Evolutionary conservation across 2,329 filamentous ascomycete genomes (phyloP), one percentile per base, ranked within the genome.

Genomic region (Botrytis galanthina): DNA sequence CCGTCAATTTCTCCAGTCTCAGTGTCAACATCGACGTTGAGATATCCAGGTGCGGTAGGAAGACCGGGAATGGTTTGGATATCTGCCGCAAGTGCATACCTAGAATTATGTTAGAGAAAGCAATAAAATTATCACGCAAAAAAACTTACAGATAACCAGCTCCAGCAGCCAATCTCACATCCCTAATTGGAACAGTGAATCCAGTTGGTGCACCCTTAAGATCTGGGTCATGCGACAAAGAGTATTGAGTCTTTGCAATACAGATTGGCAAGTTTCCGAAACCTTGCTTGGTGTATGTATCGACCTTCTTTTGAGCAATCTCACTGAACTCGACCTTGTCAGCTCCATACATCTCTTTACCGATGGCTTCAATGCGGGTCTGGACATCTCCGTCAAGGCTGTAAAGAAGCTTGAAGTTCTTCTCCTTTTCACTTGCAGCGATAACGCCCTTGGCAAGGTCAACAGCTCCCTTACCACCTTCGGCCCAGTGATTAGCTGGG

Each of bases 241-340:
- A 97, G 86, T 99, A 99, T 83, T 99, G 96, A 22, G 96, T 99
- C 90, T 99, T 99, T 75, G 96, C 96, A 77, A 98, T 89, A 83
- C 96, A 99, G 81, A 98, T 97, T 51, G 96, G 96, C 77, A 99
- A 86, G 83, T 97, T 94, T 35, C 92, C 92, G 80, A 95, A 97
- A 63, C 96, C 96, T 83, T 98, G 96, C 81, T 90, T 90, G 46
- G 93, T 95, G 84, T 98, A 99, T 12, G 91, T 95, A 81, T 98
- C 95, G 77, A 98, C 92, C 89, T 99, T 98, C 85, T 94, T 93
- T 85, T 97, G 94, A 0, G 96, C 96, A 70, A 96, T 87, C 82
- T 97, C 94, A 81, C 93, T 97, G 84, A 99, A 96, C 84, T 97
- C 93, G 75, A 98, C 94, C 74, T 89, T 90, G 6, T 87, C 90